Conservation (phyloP, 768 basidiomycete species). For the Amylocystis lapponica region DNA sequence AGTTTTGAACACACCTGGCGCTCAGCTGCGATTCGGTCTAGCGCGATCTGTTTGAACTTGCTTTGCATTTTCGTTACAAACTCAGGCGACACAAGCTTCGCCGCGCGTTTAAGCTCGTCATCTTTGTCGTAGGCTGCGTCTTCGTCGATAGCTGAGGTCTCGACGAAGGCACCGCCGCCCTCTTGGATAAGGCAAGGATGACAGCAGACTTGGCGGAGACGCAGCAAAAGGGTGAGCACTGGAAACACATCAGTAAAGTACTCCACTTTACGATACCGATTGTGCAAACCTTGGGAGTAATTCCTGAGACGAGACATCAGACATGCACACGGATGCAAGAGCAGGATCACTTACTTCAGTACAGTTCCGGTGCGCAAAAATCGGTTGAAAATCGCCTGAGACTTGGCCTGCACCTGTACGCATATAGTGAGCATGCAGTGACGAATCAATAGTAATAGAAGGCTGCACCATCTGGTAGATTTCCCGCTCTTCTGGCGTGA, state of each 20-base stretch:
- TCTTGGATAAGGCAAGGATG: conserved; percentile 66
- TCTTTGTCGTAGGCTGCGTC: conserved; percentile 24
- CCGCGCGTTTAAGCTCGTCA: conserved; percentile 42
- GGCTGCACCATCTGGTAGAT: conserved; percentile 55
- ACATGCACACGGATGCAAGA: too few species aligned
- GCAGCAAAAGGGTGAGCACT: conserved; percentile 42
- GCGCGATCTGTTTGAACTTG: conserved; percentile 36
- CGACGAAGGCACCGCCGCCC: conserved; percentile 41
- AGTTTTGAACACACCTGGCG: conserved; percentile 34
- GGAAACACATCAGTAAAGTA: too few species aligned
- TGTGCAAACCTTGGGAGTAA: conserved; percentile 42
- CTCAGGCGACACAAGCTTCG: conserved; percentile 34
- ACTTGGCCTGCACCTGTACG: conserved; percentile 49
- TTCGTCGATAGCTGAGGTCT: conserved; percentile 34
- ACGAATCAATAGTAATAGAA: background rate
- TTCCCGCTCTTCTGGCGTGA: conserved; percentile 54
- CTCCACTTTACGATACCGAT: background rate
- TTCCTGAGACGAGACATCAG: conserved; percentile 33
- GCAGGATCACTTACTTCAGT: conserved; percentile 45
- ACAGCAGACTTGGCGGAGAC: conserved; percentile 63
- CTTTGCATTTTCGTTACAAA: conserved; percentile 47
- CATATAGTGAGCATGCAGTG: conserved; percentile 4
- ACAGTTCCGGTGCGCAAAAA: conserved; percentile 60
- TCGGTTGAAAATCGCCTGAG: conserved; percentile 60
- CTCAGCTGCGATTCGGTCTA: conserved; percentile 47